Evolutionary conservation across 345 rosid species (phyloP).

Genomic region (Bretschneidera sinensis): DNA sequence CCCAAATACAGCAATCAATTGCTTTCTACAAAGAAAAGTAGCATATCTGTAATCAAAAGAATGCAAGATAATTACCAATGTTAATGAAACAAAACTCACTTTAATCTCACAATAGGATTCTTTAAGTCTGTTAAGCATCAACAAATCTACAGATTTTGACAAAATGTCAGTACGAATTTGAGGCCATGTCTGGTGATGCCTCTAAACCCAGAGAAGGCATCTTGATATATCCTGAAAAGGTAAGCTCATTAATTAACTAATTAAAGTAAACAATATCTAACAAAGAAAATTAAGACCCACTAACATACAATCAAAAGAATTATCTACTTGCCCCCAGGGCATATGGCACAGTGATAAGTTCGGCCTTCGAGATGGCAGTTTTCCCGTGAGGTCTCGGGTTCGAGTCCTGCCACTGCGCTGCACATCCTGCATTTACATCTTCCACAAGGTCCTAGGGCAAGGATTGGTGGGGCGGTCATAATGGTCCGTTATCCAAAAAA

Average conservation of each 20-base stretch:
- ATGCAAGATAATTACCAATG: not conserved
- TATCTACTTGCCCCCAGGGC: no score
- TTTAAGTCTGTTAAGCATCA: conserved; percentile 78
- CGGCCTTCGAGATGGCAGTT: no score
- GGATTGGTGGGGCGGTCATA: no score
- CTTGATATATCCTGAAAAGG: conserved; percentile 81
- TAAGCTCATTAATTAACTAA: conserved; percentile 3
- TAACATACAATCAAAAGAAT: not conserved
- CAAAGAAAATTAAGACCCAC: not conserved
- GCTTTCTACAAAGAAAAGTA: conserved; percentile 1
- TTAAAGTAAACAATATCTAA: not conserved
- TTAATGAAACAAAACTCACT: conserved; percentile 37
- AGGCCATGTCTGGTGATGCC: conserved; percentile 94
- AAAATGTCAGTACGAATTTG: conserved; percentile 70
- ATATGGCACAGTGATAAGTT: no score
- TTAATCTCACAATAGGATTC: conserved; percentile 73
- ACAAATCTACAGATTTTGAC: conserved; percentile 72
- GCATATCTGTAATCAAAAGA: conserved; percentile 6
- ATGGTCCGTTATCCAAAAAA: no score
- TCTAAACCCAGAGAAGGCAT: conserved; percentile 94
- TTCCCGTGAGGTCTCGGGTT: no score
- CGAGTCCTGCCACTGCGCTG: no score
- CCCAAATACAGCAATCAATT: not conserved
- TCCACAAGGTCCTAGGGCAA: no score
- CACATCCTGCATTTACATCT: no score